These are phyloP conservation scores for Paramyrothecium sp. DNA, from an alignment of 2,329 filamentous ascomycete genomes.

Conservation along the genomic window DNA sequence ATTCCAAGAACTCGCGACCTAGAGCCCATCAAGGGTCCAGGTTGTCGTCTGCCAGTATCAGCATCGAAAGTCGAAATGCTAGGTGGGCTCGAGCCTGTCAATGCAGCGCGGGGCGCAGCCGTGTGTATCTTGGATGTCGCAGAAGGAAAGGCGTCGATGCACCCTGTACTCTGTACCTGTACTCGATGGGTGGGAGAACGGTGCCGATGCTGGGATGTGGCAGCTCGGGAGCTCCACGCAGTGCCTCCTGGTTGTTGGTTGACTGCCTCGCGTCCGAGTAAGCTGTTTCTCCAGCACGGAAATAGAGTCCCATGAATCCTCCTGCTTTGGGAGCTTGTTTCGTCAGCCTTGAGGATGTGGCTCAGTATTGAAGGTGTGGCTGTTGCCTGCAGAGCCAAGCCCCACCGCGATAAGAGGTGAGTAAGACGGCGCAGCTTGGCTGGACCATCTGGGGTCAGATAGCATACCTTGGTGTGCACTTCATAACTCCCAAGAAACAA, in stretches of 20 bases:
- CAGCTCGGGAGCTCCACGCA: not conserved
- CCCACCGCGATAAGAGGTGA: not conserved
- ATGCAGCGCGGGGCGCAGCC: not conserved
- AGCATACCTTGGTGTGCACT: too few relatives aligned
- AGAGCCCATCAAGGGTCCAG: constrained; percentile 37
- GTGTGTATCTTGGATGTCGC: too few relatives aligned
- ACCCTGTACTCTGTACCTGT: too few relatives aligned
- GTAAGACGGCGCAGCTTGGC: too few relatives aligned
- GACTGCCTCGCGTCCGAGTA: not conserved
- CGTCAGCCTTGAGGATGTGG: constrained; percentile 1
- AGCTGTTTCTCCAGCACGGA: not conserved
- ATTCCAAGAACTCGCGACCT: constrained; percentile 25
- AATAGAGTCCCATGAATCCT: not conserved
- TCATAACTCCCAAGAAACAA: too few relatives aligned
- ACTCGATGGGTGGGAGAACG: too few relatives aligned
- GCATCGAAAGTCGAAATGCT: constrained; percentile 29
- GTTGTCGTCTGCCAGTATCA: constrained; percentile 24
- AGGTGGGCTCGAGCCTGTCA: not conserved
- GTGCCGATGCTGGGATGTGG: too few relatives aligned
- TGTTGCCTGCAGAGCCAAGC: not conserved
- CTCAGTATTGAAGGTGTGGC: not conserved
- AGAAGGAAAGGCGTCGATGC: too few relatives aligned
- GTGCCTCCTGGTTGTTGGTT: not conserved
- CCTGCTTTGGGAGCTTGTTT: not conserved
- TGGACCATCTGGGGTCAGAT: too few relatives aligned